Percentiles rank a stretch among this genome's conserved stretches.
These are phyloP conservation scores for Trichodelitschia bisporula DNA, from an alignment of 495 filamentous ascomycete species.

Conservation along the genomic window DNA sequence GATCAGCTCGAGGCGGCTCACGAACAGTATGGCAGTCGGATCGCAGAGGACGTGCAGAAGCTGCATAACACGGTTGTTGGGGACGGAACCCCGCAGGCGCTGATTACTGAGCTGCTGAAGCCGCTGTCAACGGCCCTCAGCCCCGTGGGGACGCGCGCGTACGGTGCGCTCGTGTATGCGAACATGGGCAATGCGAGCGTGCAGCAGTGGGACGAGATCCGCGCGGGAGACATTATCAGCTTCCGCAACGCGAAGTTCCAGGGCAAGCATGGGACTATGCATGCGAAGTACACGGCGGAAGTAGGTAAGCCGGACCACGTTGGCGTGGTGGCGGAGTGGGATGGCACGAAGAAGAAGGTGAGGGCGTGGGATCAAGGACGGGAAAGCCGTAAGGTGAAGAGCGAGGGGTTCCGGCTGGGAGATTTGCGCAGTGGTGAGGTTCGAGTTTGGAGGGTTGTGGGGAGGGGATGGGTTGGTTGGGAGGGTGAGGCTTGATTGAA, in stretches of 20 bases:
- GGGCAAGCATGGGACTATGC: conserved; percentile 84
- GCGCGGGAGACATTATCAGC: conserved; percentile 77
- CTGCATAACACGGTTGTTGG: conserved; percentile 61
- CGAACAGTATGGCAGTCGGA: conserved; percentile 45
- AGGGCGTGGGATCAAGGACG: conserved; percentile 86
- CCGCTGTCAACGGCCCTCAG: conserved; percentile 47
- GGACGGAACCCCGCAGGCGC: conserved; percentile 52
- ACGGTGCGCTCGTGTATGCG: conserved; percentile 76
- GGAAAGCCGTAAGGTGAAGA: conserved; percentile 75
- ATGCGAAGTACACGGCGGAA: conserved; percentile 73
- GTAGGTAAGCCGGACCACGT: conserved; percentile 89
- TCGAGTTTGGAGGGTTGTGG: conserved; percentile 93
- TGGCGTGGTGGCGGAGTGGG: conserved; percentile 92
- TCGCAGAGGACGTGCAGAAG: conserved; percentile 37
- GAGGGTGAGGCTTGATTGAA: no score
- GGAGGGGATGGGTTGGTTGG: conserved; percentile 81
- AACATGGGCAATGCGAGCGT: conserved; percentile 86
- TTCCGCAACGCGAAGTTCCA: conserved; percentile 90
- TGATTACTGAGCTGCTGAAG: conserved; percentile 55
- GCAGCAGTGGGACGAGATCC: conserved; percentile 79
- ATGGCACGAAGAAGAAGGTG: conserved; percentile 96
- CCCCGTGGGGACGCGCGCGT: conserved; percentile 67
- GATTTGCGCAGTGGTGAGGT: conserved; percentile 86
- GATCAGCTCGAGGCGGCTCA: conserved; percentile 80
- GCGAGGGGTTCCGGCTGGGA: conserved; percentile 80